A percentile compares a stretch with the other conserved stretches of the same genome.
phyloP scores from a whole-genome alignment of 768 basidiomycete genomes.

The Agrocybe pediades region DNA sequence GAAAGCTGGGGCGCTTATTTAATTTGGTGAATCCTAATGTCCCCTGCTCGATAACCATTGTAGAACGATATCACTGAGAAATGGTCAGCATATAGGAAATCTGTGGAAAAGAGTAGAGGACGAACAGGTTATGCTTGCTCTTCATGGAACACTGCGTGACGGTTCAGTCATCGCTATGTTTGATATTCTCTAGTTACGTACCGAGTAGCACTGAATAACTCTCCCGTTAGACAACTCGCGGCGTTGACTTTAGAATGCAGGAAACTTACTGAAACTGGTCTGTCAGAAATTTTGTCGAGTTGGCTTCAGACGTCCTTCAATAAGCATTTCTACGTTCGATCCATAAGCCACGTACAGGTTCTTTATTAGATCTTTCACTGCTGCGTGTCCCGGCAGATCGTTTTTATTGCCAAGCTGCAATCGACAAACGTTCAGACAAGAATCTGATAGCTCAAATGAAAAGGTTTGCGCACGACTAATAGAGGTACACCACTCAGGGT shows the following conservation, averaged over 20 bases:
- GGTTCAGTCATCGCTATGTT: constrained; percentile 7
- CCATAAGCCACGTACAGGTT: constrained; percentile 54
- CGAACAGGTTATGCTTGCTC: constrained; percentile 89
- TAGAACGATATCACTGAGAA: constrained; percentile 75
- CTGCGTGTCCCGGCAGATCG: constrained; percentile 73
- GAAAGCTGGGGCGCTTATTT: not conserved
- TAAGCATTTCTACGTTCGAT: not conserved
- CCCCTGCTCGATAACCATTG: constrained; percentile 84
- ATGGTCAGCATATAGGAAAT: constrained; percentile 4
- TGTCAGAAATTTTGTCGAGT: constrained; percentile 76
- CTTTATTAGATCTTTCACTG: constrained; percentile 83
- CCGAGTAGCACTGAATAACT: constrained; percentile 71
- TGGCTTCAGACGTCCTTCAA: constrained; percentile 43
- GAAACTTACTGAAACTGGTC: constrained; percentile 81
- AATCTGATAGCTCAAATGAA: not conserved
- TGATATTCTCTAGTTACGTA: constrained; percentile 22
- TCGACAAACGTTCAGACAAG: not conserved
- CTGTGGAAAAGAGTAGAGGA: constrained; percentile 1
- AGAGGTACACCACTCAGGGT: constrained; percentile 73
- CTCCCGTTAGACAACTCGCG: too few species aligned
- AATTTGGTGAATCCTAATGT: constrained; percentile 41
- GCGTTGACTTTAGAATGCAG: too few species aligned
- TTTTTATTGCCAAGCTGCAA: constrained; percentile 87
- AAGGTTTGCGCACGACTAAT: constrained; percentile 81
- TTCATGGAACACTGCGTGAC: constrained; percentile 87